These are phyloP conservation scores for Helminthosporium solani DNA, from an alignment of 2,329 filamentous ascomycete species.

Conservation along the genomic window DNA sequence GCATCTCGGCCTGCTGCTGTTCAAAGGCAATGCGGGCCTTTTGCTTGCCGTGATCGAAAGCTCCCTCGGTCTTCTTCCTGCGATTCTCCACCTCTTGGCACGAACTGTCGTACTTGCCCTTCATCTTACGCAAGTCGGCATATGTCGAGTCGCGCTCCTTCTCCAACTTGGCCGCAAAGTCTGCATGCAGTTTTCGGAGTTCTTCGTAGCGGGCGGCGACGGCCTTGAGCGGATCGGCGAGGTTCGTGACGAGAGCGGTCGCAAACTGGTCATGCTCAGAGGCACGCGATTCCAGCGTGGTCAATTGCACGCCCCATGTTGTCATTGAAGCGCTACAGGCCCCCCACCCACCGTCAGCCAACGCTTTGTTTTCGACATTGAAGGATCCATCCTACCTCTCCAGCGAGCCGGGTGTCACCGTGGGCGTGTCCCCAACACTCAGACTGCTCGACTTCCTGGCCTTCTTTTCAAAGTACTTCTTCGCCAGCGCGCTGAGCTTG, in stretches of 20 bases:
- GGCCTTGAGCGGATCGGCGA: conserved; percentile 83
- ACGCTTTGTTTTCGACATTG: conserved; percentile 2
- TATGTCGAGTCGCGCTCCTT: conserved; percentile 85
- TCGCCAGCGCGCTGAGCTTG: conserved; percentile 82
- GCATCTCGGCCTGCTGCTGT: conserved; percentile 91
- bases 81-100: conserved; percentile 94
- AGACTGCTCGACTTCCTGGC: conserved; percentile 81
- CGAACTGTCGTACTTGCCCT: conserved; percentile 86
- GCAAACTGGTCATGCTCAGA: conserved; percentile 86
- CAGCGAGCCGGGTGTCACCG: conserved; percentile 90
- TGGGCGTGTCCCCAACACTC: conserved; percentile 90
- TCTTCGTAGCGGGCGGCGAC: conserved; percentile 80
- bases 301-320: conserved; percentile 93
- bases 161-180: conserved; percentile 85
- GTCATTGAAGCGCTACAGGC: conserved; percentile 82
- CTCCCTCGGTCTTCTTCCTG: conserved; percentile 90
- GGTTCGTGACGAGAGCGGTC: conserved; percentile 71
- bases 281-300: conserved; percentile 82
- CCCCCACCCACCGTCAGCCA: conserved; percentile 22
- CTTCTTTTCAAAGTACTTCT: conserved; percentile 98
- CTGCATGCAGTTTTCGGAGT: conserved; percentile 83
- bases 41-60: conserved; percentile 81
- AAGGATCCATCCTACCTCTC: conserved; percentile 62
- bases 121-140: conserved; percentile 81
- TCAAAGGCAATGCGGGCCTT: conserved; percentile 92